Evolutionary conservation across 768 basidiomycete species (phyloP), one percentile per base, ranked within the genome.

Genomic region (Pulveroboletus sp.): DNA sequence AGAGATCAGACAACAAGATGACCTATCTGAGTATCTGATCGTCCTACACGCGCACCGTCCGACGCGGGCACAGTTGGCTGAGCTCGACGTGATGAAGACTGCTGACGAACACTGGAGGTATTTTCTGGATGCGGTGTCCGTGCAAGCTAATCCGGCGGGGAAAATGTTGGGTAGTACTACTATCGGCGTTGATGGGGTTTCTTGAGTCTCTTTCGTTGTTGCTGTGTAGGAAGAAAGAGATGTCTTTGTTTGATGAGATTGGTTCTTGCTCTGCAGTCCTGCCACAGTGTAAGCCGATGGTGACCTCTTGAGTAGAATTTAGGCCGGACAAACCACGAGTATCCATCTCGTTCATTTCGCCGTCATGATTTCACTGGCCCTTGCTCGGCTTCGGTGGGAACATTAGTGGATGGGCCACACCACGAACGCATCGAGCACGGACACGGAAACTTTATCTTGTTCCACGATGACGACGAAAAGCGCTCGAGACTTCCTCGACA

Each of bases 31-130:
- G 30, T 74, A 77, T 49, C 63, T 71, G 24, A 69, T 81, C 43
- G 66, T 78, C 27, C 63, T 83, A 6, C 73, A 74, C 42, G 71
- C 68, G 1, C 81, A 83, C 59, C 69, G 60, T 33, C 82, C 82
- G 5, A 81, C 78, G 7, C 55, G 40, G 8, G 62, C 57, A 2
- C 82, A 83, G 57, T 56, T 80, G 3, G 57, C 64, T 24, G 60
- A 60, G 30, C 28, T 69, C 3, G 51, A 50, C 4, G 41, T 39
- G 8, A 45, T 57, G 6, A 56, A 35, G 36, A 35, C 14, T 7
- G 51, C 41, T 2, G 57, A 58, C 15, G 56, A 64, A 18, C 57
- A 43, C 0, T 68, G 66, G 67, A 56, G 6, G n/a, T 44, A 15
- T 26, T 53, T 59, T 32, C 18, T 61, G 46, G 44, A 49, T 11